Conservation (phyloP, 2,329 filamentous ascomycete genomes). For the Aphanocladium album region DNA sequence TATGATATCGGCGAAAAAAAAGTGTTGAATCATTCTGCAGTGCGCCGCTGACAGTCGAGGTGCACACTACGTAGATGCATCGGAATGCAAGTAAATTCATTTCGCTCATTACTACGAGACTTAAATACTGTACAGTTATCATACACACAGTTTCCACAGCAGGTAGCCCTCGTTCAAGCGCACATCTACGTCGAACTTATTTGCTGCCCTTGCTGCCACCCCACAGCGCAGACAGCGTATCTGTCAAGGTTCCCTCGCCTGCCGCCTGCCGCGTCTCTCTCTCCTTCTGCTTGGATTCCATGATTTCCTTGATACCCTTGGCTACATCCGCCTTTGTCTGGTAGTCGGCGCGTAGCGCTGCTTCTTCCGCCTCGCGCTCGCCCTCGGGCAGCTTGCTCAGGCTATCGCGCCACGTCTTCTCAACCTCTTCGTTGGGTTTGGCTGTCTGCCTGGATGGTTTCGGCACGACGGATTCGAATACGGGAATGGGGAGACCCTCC, state of each 20-base stretch:
- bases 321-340: conserved; percentile 57
- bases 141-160: neutral
- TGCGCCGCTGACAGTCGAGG: neutral
- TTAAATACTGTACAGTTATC: conserved; percentile 4
- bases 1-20: neutral
- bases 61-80: neutral
- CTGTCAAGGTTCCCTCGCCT: conserved; percentile 27
- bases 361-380: conserved; percentile 58
- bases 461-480: conserved; percentile 54
- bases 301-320: conserved; percentile 47
- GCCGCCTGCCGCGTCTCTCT: conserved; percentile 40
- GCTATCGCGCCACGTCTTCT: conserved; percentile 47
- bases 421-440: conserved; percentile 40
- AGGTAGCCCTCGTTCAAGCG: neutral
- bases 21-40: neutral
- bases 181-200: neutral
- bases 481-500: conserved; percentile 53
- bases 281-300: conserved; percentile 52
- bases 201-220: conserved; percentile 22
- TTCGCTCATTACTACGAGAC: neutral
- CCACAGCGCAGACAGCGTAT: conserved; percentile 26
- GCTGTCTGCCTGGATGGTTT: conserved; percentile 21
- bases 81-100: neutral
- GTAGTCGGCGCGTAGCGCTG: conserved; percentile 58
- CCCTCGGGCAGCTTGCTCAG: conserved; percentile 53